These are phyloP conservation scores for Exophiala xenobiotica DNA, from an alignment of 2,329 filamentous ascomycete species.

Conservation along the genomic window DNA sequence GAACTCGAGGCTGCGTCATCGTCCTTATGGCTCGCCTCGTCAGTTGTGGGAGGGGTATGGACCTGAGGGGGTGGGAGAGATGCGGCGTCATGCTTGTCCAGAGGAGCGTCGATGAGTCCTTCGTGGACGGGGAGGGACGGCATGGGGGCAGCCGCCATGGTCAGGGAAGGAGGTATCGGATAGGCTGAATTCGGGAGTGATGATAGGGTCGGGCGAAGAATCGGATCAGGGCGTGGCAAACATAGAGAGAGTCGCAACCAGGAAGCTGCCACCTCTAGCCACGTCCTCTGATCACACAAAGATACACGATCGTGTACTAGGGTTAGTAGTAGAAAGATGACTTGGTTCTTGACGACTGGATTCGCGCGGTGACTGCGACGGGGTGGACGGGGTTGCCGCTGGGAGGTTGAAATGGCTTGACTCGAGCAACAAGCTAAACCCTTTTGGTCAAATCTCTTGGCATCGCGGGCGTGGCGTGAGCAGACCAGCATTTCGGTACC, in stretches of 20 bases:
- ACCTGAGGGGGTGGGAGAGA: constrained; percentile 24
- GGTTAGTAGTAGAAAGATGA: neutral
- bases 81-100: constrained; percentile 15
- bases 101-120: constrained; percentile 14
- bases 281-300: constrained; percentile 12
- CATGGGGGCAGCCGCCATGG: constrained; percentile 30
- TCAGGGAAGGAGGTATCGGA: constrained; percentile 14
- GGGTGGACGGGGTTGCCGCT: neutral
- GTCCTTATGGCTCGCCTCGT: constrained; percentile 40
- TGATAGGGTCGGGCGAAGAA: constrained; percentile 10
- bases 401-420: constrained; percentile 10
- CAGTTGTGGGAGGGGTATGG: constrained; percentile 31
- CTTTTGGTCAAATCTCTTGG: constrained; percentile 6
- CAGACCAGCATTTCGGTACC: neutral
- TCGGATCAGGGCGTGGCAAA: constrained; percentile 9
- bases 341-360: constrained; percentile 6
- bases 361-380: constrained; percentile 7
- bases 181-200: constrained; percentile 9
- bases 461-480: constrained; percentile 1
- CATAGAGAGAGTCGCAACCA: constrained; percentile 24
- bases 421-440: constrained; percentile 5
- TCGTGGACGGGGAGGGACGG: constrained; percentile 29
- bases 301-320: neutral
- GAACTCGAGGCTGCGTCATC: constrained; percentile 41
- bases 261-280: constrained; percentile 19